A percentile compares a stretch with the other conserved stretches of the same genome.
These are phyloP conservation scores for Amanita pseudoporphyria DNA, from an alignment of 768 basidiomycete species.

Conservation along the genomic window DNA sequence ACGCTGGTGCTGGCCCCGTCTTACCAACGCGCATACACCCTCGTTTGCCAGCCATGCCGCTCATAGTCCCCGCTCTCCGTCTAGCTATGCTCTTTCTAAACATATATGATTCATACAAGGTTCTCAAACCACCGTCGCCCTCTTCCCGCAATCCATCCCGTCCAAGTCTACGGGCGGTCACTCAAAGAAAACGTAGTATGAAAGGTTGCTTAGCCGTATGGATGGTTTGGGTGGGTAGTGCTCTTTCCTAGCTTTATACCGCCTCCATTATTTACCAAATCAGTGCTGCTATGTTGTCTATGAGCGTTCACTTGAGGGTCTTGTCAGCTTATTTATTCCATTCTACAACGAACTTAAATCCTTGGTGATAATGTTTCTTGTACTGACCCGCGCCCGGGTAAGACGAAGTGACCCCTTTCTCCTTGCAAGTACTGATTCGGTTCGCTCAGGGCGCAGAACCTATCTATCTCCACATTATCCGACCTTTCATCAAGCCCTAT, in stretches of 20 bases:
- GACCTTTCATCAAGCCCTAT: slow-evolving; percentile 73
- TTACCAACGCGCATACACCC: background rate
- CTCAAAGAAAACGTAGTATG: slow-evolving; percentile 75
- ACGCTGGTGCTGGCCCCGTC: too few relatives aligned
- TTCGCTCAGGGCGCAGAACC: slow-evolving; percentile 73
- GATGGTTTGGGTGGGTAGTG: slow-evolving; percentile 68
- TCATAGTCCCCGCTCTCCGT: slow-evolving; percentile 59
- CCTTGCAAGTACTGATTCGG: background rate
- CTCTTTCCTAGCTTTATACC: background rate
- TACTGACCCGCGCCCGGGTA: slow-evolving; percentile 69
- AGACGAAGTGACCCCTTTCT: slow-evolving; percentile 15
- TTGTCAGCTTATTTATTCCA: slow-evolving; percentile 65
- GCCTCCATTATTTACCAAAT: slow-evolving; percentile 9
- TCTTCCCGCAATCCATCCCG: slow-evolving; percentile 44
- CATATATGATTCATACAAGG: slow-evolving; percentile 80
- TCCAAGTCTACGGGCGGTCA: slow-evolving; percentile 56
- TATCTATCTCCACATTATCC: slow-evolving; percentile 70
- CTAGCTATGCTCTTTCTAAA: slow-evolving; percentile 67
- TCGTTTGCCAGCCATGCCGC: slow-evolving; percentile 40
- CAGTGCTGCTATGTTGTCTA: slow-evolving; percentile 63
- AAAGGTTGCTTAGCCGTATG: slow-evolving; percentile 80
- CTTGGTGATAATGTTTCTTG: slow-evolving; percentile 59
- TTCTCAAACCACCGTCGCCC: slow-evolving; percentile 55
- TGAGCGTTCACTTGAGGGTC: slow-evolving; percentile 54
- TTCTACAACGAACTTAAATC: slow-evolving; percentile 83